Percentiles rank a stretch among this genome's conserved stretches.
Conservation (phyloP, 108 stramenopile species). For the Nitzschia inconspicua region DNA sequence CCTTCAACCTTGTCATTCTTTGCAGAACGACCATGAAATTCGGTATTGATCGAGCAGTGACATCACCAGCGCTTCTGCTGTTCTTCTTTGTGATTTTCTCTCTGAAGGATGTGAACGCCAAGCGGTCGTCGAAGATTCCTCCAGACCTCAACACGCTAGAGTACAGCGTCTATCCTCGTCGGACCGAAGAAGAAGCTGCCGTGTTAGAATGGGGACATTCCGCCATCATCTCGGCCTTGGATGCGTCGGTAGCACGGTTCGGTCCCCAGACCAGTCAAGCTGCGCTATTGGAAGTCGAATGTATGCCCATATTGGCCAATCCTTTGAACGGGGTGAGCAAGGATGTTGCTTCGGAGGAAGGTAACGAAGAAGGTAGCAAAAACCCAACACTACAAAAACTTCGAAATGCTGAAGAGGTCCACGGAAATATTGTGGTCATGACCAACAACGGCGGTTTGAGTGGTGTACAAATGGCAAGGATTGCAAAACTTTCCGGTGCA, state of each 20-base stretch:
- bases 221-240: slow-evolving; percentile 84
- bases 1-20: no score
- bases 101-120: no score
- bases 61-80: no score
- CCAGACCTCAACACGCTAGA: slow-evolving; percentile 11
- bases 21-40: no score
- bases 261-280: slow-evolving; percentile 84
- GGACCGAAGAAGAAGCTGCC: slow-evolving; percentile 79
- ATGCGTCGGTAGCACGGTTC: slow-evolving; percentile 80
- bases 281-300: slow-evolving; percentile 86
- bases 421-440: slow-evolving; percentile 88
- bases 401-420: slow-evolving; percentile 68
- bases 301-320: slow-evolving; percentile 64
- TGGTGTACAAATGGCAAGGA: slow-evolving; percentile 73
- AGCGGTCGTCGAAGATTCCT: no score
- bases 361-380: background rate
- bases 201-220: slow-evolving; percentile 91
- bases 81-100: no score
- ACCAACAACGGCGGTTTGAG: slow-evolving; percentile 66
- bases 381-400: slow-evolving; percentile 25
- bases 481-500: slow-evolving; percentile 78
- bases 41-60: no score
- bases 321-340: slow-evolving; percentile 67
- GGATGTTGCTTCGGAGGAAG: slow-evolving; percentile 6
- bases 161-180: slow-evolving; percentile 54